Conservation (phyloP, 2,329 filamentous ascomycete species). For the Nigrospora sphaerica region DNA sequence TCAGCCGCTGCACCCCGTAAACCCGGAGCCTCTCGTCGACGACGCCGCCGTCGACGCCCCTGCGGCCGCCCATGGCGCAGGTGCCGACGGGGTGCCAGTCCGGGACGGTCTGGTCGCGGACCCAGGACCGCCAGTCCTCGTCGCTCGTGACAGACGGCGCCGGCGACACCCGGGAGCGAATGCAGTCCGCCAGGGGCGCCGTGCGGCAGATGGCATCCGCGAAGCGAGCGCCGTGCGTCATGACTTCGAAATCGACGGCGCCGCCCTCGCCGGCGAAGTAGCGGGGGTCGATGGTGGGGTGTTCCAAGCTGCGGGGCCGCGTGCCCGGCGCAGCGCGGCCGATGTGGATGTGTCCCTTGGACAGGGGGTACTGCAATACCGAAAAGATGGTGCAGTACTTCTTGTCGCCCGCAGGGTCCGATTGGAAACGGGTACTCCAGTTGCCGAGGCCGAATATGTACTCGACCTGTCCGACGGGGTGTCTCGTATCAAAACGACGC, state of each 20-base stretch:
- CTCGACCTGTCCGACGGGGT: conserved; percentile 36
- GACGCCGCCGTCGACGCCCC: conserved; percentile 16
- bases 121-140: conserved; percentile 24
- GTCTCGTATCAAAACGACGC: conserved; percentile 22
- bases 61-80: conserved; percentile 30
- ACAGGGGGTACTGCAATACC: conserved; percentile 45
- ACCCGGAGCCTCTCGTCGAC: conserved; percentile 11
- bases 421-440: conserved; percentile 31
- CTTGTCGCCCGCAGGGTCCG: conserved; percentile 20
- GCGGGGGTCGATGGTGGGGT: conserved; percentile 31
- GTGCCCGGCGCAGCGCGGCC: conserved; percentile 4
- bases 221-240: conserved; percentile 33
- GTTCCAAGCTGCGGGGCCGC: conserved; percentile 6
- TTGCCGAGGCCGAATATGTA: conserved; percentile 42
- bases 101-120: conserved; percentile 24
- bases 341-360: conserved; percentile 40
- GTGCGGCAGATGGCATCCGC: conserved; percentile 29
- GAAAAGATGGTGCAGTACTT: conserved; percentile 41
- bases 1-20: conserved; percentile 11
- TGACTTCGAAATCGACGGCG: conserved; percentile 31
- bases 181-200: conserved; percentile 26
- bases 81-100: conserved; percentile 28
- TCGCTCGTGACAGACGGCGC: conserved; percentile 7
- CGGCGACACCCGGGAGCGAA: conserved; percentile 18
- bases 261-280: conserved; percentile 33